A percentile compares a stretch with the other conserved stretches of the same genome.
phyloP scores from a whole-genome alignment of 2,329 filamentous ascomycete species.

The Escovopsis weberi region DNA sequence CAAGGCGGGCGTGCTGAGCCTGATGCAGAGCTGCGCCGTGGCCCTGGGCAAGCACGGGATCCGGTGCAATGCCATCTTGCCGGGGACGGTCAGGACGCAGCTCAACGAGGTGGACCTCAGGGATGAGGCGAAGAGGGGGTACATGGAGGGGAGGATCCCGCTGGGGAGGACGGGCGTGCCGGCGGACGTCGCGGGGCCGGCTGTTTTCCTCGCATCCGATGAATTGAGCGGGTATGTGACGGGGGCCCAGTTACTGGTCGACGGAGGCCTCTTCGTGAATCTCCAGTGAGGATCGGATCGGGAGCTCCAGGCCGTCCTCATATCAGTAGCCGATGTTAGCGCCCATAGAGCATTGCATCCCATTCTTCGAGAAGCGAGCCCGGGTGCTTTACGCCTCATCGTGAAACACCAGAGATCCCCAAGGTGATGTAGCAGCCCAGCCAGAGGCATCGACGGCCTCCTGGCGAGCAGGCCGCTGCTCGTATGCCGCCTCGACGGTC shows the following conservation, averaged over 20 bases:
- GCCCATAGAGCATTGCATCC: neutral
- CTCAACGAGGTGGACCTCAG: constrained; percentile 70
- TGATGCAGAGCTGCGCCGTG: constrained; percentile 75
- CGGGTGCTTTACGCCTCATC: constrained; percentile 3
- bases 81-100: constrained; percentile 72
- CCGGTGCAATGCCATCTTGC: constrained; percentile 69
- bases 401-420: constrained; percentile 33
- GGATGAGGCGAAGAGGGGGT: constrained; percentile 55
- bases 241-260: constrained; percentile 70
- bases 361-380: too few species aligned
- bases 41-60: constrained; percentile 64
- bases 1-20: constrained; percentile 64
- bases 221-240: constrained; percentile 69
- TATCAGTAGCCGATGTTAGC: neutral
- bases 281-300: constrained; percentile 40
- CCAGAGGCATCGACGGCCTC: constrained; percentile 26
- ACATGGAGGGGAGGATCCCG: constrained; percentile 73
- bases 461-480: constrained; percentile 24
- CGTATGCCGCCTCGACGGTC: constrained; percentile 31
- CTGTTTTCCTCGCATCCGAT: constrained; percentile 70
- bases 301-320: too few species aligned
- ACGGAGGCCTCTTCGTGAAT: constrained; percentile 83
- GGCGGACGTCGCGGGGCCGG: constrained; percentile 66
- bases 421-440: constrained; percentile 33
- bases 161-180: constrained; percentile 60